Evolutionary conservation across 768 basidiomycete genomes (phyloP), one percentile per base, ranked within the genome.

Genomic region (Suillus fuscotomentosus): DNA sequence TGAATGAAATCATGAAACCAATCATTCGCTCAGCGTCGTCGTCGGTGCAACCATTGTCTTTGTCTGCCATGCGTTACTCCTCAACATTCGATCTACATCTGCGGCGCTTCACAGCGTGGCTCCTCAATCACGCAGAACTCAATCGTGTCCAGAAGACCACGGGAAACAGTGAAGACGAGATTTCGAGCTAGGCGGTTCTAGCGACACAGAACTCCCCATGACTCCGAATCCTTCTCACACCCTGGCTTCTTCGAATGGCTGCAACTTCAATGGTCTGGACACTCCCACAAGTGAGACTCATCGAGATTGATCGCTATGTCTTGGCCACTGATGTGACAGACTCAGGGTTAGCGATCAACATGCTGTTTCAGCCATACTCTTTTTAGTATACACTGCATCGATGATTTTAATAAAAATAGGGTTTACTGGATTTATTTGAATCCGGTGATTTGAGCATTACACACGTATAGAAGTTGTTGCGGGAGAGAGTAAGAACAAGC

Each of bases 51-150:
- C 53, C 11, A 22, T 59, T 1, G 68, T 79, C 20, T 70, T 73
- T 20, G 73, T 78, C 39, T 76, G 75, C 15, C 73, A 74, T 9
- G 70, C 78, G 31, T 75, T 78, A 71, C 72, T 78, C 71, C 72
- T 79, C 43, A 74, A 72, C 68, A 77, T 79, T 61, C 74, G 76
- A 57, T 80, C 79, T 13, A 72, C 81, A 11, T 77, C 81, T 17
- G 73, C 73, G 22, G 62, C 73, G 27, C 71, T 80, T 14, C 77
- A 78, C 41, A 76, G 74, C 77, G 10, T 80, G 77, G 79, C 71
- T 81, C 6, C 71, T 82, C 27, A 81, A 73, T 66, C 76, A 78
- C 65, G 74, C 76, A 13, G 79, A 83, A 71, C 76, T 81, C n/a
- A 77, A 75, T 59, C 78, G 81, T 15, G 76, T 81, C 1, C 72